phyloP scores from a whole-genome alignment of 2,329 filamentous ascomycete genomes.

The Colletotrichum magnum region DNA sequence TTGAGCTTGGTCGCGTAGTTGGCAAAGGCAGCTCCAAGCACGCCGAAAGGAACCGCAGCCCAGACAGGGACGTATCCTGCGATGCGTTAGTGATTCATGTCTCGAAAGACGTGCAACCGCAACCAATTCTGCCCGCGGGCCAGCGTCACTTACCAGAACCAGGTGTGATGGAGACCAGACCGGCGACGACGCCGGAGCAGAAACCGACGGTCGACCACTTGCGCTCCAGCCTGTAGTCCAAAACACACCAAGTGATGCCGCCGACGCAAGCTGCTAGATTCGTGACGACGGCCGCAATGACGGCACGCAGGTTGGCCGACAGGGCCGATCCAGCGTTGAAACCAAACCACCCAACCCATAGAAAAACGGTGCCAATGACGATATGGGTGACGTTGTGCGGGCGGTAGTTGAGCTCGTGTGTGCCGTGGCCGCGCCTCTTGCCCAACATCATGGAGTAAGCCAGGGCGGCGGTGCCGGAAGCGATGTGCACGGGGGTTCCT shows the following conservation, averaged over 20 bases:
- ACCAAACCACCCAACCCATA: conserved; percentile 96
- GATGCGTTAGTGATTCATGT: conserved; percentile 8
- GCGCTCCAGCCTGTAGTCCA: conserved; percentile 89
- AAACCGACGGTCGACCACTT: conserved; percentile 96
- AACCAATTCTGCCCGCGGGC: no score
- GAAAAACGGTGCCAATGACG: conserved; percentile 91
- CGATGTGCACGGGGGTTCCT: conserved; percentile 91
- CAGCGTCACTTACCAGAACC: conserved; percentile 74
- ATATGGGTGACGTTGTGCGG: conserved; percentile 95
- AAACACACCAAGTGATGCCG: conserved; percentile 89
- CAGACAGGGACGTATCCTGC: conserved; percentile 82
- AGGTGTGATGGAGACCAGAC: conserved; percentile 89
- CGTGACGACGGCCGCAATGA: conserved; percentile 90
- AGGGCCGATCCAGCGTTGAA: conserved; percentile 92
- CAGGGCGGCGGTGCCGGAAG: conserved; percentile 85
- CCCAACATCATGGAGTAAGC: conserved; percentile 94
- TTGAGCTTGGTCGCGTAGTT: conserved; percentile 95
- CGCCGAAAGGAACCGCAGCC: conserved; percentile 85
- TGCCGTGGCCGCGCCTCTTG: conserved; percentile 86
- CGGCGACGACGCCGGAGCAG: conserved; percentile 90
- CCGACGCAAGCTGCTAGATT: conserved; percentile 88
- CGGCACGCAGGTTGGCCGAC: conserved; percentile 83
- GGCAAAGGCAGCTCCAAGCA: conserved; percentile 81
- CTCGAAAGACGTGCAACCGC: no score
- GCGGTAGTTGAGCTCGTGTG: conserved; percentile 90